A percentile compares a stretch with the other conserved stretches of the same genome.
phyloP scores from a whole-genome alignment of 73 alveolate species.

The Paramecium sexaurelia region DNA sequence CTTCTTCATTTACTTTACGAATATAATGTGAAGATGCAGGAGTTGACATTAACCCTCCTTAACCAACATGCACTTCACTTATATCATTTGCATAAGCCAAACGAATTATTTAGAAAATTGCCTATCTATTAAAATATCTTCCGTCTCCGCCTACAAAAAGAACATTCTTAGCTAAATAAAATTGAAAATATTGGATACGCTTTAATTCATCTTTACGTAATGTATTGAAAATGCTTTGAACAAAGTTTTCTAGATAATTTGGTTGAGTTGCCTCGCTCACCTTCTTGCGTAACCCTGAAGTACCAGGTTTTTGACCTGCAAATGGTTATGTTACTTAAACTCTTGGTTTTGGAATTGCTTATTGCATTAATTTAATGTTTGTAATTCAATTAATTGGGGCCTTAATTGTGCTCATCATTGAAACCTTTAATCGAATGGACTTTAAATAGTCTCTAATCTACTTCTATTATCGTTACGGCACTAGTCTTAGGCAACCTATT shows the following conservation, averaged over 20 bases:
- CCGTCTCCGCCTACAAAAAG: conserved; percentile 99
- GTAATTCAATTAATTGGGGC: conserved; percentile 23
- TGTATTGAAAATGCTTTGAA: conserved; percentile 91
- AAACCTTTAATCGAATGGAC: not conserved
- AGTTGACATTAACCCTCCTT: conserved; percentile 95
- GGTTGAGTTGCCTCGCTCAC: conserved; percentile 86
- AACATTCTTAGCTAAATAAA: conserved; percentile 70
- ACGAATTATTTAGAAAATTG: conserved; percentile 82
- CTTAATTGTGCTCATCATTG: not conserved
- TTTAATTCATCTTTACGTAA: conserved; percentile 81
- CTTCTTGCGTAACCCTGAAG: conserved; percentile 98
- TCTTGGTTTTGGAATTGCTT: conserved; percentile 14
- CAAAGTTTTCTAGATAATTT: conserved; percentile 93
- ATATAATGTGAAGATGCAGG: conserved; percentile 96
- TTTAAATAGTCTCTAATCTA: not conserved
- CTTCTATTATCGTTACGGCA: conserved; percentile 1
- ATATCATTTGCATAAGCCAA: conserved; percentile 96
- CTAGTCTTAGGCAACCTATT: not conserved
- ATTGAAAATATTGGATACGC: conserved; percentile 61
- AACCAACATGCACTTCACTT: conserved; percentile 88
- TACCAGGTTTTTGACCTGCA: conserved; percentile 97
- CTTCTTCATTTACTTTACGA: conserved; percentile 87
- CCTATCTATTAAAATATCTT: conserved; percentile 93
- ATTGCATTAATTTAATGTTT: conserved; percentile 14
- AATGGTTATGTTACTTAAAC: conserved; percentile 80